These are phyloP conservation scores for Ogataea ganodermae DNA, from an alignment of 805 yeast species.

Conservation along the genomic window DNA sequence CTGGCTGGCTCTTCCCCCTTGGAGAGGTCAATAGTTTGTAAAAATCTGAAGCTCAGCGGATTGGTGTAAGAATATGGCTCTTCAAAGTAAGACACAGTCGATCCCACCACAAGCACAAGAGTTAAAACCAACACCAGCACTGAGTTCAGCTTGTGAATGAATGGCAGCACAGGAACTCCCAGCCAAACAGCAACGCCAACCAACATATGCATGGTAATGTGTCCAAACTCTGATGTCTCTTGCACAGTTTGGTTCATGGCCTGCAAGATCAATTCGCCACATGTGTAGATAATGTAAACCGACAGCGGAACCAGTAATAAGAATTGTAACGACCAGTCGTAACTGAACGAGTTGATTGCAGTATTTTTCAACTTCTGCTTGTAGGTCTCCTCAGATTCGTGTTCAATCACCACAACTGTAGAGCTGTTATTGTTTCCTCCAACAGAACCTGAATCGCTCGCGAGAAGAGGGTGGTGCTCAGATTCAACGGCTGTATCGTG, in stretches of 20 bases:
- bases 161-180: conserved; percentile 61
- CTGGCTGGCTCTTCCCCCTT: conserved; percentile 31
- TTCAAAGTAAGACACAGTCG: conserved; percentile 40
- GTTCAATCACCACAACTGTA: conserved; percentile 28
- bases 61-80: conserved; percentile 60
- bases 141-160: conserved; percentile 65
- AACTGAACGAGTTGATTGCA: conserved; percentile 51
- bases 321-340: conserved; percentile 83
- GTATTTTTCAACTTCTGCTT: conserved; percentile 30
- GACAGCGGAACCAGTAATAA: conserved; percentile 66
- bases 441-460: conserved; percentile 14
- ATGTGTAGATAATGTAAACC: conserved; percentile 52
- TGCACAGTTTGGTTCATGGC: conserved; percentile 72
- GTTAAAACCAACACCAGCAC: conserved; percentile 47
- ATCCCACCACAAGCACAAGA: conserved; percentile 40
- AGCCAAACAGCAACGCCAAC: conserved; percentile 39
- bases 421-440: conserved; percentile 10
- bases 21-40: conserved; percentile 58
- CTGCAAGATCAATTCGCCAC: conserved; percentile 57
- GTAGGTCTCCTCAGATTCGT: conserved; percentile 30
- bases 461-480: conserved; percentile 25
- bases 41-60: conserved; percentile 74
- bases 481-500: conserved; percentile 22
- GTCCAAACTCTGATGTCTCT: conserved; percentile 54
- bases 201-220: conserved; percentile 38